A percentile compares a stretch with the other conserved stretches of the same genome.
Evolutionary conservation across 176 grass and related monocot genomes (phyloP).

Genomic region (barley (Hordeum vulgare)): MorexV3_pseudomolecules_assembly NC_058523.1:538616291-538616790

Average conservation of each 20-base stretch:
- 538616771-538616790: too few species aligned
- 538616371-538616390: rapidly evolving
- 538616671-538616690: too few species aligned
- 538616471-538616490: not conserved
- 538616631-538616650: too few species aligned
- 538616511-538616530: slow-evolving; percentile 16
- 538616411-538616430: rapidly evolving
- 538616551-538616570: slow-evolving; percentile 16
- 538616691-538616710: too few species aligned
- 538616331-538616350: not conserved
- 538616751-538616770: too few species aligned
- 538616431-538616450: not conserved
- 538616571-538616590: slow-evolving; percentile 4
- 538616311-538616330: slow-evolving; percentile 1
- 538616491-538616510: not conserved
- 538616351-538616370: rapidly evolving
- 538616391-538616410: rapidly evolving
- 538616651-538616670: too few species aligned
- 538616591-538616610: too few species aligned
- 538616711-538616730: too few species aligned
- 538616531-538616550: slow-evolving; percentile 1
- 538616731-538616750: too few species aligned
- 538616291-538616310: slow-evolving; percentile 25
- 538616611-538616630: too few species aligned
- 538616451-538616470: not conserved